These are phyloP conservation scores for Emergomyces pasteurianus DNA, from an alignment of 2,329 filamentous ascomycete species.

Conservation along the genomic window DNA sequence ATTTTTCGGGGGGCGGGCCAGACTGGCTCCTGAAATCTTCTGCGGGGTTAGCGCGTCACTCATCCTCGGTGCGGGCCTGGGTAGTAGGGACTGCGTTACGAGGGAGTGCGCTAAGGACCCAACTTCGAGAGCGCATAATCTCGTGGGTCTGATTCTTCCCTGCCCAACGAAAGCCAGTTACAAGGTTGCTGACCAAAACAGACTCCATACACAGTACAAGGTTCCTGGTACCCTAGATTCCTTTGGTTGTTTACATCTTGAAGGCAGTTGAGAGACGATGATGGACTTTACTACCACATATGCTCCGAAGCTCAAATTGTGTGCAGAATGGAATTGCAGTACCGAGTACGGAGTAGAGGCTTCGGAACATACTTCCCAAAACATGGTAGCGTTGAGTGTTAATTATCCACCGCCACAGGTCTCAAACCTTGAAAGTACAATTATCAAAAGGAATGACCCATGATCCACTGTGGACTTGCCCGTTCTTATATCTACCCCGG, in stretches of 20 bases:
- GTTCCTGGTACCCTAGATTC: not conserved
- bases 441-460: not conserved
- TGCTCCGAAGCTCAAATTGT: not conserved
- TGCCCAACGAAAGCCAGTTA: too few species aligned
- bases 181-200: too few species aligned
- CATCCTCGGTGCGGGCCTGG: not conserved
- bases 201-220: too few species aligned
- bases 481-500: not conserved
- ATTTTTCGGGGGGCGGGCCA: not conserved
- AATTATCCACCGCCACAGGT: not conserved
- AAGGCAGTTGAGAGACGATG: not conserved
- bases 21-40: not conserved
- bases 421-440: not conserved
- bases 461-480: not conserved
- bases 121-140: too few species aligned
- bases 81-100: too few species aligned
- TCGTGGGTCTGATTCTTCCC: too few species aligned
- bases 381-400: not conserved
- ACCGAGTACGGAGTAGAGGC: not conserved
- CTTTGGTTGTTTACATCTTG: not conserved
- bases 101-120: too few species aligned
- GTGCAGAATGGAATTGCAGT: not conserved
- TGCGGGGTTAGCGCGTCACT: not conserved
- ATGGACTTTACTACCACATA: too few species aligned
- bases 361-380: not conserved